Percentiles rank a stretch among this genome's conserved stretches.
phyloP scores from a whole-genome alignment of 2,329 filamentous ascomycete genomes.

The Microcera coccophila region DNA sequence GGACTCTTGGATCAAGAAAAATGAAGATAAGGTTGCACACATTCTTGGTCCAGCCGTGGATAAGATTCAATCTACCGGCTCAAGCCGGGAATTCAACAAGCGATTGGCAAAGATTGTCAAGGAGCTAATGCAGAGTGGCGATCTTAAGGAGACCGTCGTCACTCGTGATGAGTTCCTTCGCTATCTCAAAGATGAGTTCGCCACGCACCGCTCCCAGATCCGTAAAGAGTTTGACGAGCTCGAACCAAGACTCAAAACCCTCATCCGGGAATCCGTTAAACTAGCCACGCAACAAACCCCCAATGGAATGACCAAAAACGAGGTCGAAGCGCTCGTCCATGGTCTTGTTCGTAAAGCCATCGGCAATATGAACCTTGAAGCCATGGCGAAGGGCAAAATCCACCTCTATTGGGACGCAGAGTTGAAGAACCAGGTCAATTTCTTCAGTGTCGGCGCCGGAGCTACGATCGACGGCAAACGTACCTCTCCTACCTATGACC shows the following conservation, averaged over 20 bases:
- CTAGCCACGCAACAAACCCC: constrained; percentile 23
- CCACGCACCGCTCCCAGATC: constrained; percentile 37
- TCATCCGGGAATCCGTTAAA: constrained; percentile 31
- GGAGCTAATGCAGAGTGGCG: constrained; percentile 32
- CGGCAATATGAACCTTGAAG: constrained; percentile 44
- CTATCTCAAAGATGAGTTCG: constrained; percentile 39
- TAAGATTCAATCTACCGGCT: constrained; percentile 34
- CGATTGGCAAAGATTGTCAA: constrained; percentile 36
- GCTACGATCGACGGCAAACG: constrained; percentile 57
- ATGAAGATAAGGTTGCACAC: constrained; percentile 38
- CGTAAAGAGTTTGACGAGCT: constrained; percentile 39
- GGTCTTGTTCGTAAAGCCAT: constrained; percentile 42
- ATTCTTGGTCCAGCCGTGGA: constrained; percentile 30
- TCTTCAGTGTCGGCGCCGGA: constrained; percentile 63
- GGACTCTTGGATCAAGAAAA: constrained; percentile 51
- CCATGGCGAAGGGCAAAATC: constrained; percentile 45
- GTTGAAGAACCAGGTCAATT: constrained; percentile 63
- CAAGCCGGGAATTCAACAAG: constrained; percentile 33
- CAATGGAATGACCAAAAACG: constrained; percentile 34
- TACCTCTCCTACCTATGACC: constrained; percentile 57
- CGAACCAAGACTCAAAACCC: constrained; percentile 31
- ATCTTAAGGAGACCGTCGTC: constrained; percentile 38
- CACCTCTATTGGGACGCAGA: constrained; percentile 40
- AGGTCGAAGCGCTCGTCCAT: constrained; percentile 41
- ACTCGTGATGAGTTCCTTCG: constrained; percentile 47